Evolutionary conservation across 2,329 filamentous ascomycete genomes (phyloP).

Genomic region (Claviceps pusilla): DNA sequence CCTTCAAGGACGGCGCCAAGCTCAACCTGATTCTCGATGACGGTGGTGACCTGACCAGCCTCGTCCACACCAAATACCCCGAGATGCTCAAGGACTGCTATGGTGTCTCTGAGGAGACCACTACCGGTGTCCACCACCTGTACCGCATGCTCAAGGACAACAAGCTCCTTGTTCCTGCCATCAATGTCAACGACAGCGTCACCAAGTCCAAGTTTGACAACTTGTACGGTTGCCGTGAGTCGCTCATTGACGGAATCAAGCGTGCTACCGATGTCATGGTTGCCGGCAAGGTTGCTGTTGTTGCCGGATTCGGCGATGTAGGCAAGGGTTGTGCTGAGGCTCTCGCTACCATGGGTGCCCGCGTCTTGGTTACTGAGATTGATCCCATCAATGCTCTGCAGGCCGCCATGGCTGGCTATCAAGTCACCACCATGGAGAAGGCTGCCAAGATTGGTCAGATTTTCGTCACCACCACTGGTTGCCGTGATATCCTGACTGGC

Average conservation of each 20-base stretch:
- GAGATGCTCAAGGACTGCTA: slow-evolving; percentile 97
- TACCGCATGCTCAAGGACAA: slow-evolving; percentile 94
- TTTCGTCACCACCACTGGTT: slow-evolving; percentile 97
- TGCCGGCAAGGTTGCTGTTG: slow-evolving; percentile 94
- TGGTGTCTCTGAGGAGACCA: slow-evolving; percentile 98
- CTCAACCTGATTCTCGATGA: slow-evolving; percentile 99
- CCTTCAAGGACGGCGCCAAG: slow-evolving; percentile 93
- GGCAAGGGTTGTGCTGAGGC: slow-evolving; percentile 97
- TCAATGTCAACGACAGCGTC: slow-evolving; percentile 99
- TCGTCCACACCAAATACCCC: slow-evolving; percentile 96
- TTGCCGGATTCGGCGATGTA: slow-evolving; percentile 97
- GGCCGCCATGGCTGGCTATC: slow-evolving; percentile 90
- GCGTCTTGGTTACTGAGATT: slow-evolving; percentile 90
- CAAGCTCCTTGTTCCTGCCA: slow-evolving; percentile 78
- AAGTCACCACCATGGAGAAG: slow-evolving; percentile 97
- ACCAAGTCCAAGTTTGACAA: slow-evolving; percentile 99
- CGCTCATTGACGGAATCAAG: slow-evolving; percentile 98
- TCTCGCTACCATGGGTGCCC: slow-evolving; percentile 92
- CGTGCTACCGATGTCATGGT: slow-evolving; percentile 99
- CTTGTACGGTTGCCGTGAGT: slow-evolving; percentile 98
- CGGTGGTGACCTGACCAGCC: slow-evolving; percentile 88
- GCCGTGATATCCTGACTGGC: slow-evolving; percentile 90
- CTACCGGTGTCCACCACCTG: slow-evolving; percentile 97
- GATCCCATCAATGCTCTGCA: slow-evolving; percentile 99
- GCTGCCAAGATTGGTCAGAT: slow-evolving; percentile 81